These are phyloP conservation scores for Candida glucosophila DNA, from an alignment of 1,139 yeast species.

Conservation along the genomic window DNA sequence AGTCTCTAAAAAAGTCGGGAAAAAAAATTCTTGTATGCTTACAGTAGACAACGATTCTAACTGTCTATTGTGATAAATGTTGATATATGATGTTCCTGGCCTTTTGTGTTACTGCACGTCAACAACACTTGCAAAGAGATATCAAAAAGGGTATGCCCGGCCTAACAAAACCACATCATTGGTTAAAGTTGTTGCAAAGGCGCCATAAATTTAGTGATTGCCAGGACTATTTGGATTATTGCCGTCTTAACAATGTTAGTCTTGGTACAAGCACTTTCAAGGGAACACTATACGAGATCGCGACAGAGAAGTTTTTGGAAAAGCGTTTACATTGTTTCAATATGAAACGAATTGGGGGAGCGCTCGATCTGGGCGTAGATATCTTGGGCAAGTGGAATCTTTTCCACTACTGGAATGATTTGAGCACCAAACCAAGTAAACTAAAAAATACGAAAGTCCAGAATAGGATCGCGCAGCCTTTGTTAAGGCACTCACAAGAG, in stretches of 20 bases:
- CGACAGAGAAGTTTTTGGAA: constrained; percentile 40
- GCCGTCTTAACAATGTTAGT: constrained; percentile 14
- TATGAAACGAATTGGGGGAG: constrained; percentile 46
- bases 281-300: constrained; percentile 65
- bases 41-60: too few relatives aligned
- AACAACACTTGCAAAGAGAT: too few relatives aligned
- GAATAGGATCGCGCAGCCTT: constrained; percentile 5
- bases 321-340: constrained; percentile 34
- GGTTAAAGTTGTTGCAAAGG: too few relatives aligned
- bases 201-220: too few relatives aligned
- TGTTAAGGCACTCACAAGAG: constrained; percentile 11
- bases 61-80: too few relatives aligned
- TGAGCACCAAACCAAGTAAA: constrained; percentile 7
- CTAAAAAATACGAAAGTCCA: constrained; percentile 4
- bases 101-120: too few relatives aligned
- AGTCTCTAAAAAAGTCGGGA: too few relatives aligned
- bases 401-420: constrained; percentile 13
- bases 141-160: too few relatives aligned
- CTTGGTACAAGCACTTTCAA: constrained; percentile 42
- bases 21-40: too few relatives aligned
- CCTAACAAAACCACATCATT: too few relatives aligned
- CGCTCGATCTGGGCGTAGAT: constrained; percentile 70
- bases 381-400: constrained; percentile 55
- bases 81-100: too few relatives aligned
- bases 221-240: constrained; percentile 22